Conservation (phyloP, 192 early-diverging fungal genomes). For the Umbelopsis vinacea region DNA sequence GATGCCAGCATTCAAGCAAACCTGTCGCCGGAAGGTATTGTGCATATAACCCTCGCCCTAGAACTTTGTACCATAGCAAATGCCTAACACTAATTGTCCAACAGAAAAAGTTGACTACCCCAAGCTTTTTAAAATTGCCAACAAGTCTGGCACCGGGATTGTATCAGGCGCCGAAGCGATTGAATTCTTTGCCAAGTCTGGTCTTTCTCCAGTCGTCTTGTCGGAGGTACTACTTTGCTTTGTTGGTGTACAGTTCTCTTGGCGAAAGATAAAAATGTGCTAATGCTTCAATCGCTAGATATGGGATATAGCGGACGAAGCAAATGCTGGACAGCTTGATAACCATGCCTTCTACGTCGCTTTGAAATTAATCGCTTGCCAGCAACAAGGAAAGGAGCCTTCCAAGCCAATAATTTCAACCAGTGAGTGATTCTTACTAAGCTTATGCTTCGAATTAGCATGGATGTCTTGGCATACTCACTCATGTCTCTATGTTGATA, state of each 20-base stretch:
- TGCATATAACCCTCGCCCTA: too few relatives aligned
- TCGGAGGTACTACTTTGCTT: slow-evolving; percentile 47
- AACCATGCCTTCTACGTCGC: slow-evolving; percentile 76
- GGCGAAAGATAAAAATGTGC: not conserved
- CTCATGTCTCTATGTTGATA: not conserved
- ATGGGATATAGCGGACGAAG: slow-evolving; percentile 85
- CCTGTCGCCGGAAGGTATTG: not conserved
- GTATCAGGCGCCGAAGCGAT: slow-evolving; percentile 69
- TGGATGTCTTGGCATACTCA: not conserved
- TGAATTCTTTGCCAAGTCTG: slow-evolving; percentile 71
- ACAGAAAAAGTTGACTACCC: slow-evolving; percentile 39
- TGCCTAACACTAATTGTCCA: not conserved
- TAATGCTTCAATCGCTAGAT: slow-evolving; percentile 50
- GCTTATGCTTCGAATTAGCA: not conserved
- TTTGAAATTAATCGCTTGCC: slow-evolving; percentile 88
- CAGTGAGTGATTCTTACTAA: slow-evolving; percentile 5
- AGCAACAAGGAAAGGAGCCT: slow-evolving; percentile 71
- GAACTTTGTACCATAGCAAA: not conserved
- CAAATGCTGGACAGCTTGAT: slow-evolving; percentile 77
- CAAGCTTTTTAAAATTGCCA: slow-evolving; percentile 60
- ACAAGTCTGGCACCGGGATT: slow-evolving; percentile 57
- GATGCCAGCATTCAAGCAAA: too few relatives aligned
- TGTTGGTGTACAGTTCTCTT: not conserved
- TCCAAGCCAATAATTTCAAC: slow-evolving; percentile 41
- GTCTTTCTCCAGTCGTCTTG: slow-evolving; percentile 57